phyloP scores from a whole-genome alignment of 2,329 filamentous ascomycete species.

The Phialocephala sp. region DNA sequence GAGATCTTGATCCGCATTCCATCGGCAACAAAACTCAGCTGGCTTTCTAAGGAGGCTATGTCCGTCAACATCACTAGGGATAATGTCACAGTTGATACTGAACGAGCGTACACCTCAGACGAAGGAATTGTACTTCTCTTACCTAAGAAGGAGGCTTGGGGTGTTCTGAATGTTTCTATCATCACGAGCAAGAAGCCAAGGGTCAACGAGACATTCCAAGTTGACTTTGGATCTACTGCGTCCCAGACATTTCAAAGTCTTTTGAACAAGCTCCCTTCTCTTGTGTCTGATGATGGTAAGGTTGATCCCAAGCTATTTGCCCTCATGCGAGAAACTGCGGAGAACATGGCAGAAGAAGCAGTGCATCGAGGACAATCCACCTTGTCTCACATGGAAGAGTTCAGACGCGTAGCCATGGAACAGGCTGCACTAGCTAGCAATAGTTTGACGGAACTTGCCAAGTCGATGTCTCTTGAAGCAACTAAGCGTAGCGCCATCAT shows the following conservation, averaged over 20 bases:
- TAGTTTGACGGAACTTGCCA: conserved; percentile 34
- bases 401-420: conserved; percentile 32
- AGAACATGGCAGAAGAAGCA: conserved; percentile 35
- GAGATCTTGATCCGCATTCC: conserved; percentile 62
- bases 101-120: conserved; percentile 44
- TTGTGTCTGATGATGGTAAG: conserved; percentile 32
- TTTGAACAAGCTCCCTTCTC: conserved; percentile 34
- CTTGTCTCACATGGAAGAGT: conserved; percentile 32
- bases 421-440: conserved; percentile 30
- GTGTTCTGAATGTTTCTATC: conserved; percentile 62
- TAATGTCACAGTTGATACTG: conserved; percentile 53
- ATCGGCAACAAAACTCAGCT: conserved; percentile 55
- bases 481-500: conserved; percentile 40
- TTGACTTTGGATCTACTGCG: conserved; percentile 58
- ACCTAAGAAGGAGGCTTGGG: conserved; percentile 59
- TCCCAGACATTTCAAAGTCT: conserved; percentile 37
- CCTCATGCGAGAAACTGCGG: conserved; percentile 29
- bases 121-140: conserved; percentile 50
- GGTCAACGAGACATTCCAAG: conserved; percentile 64
- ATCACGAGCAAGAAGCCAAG: conserved; percentile 63
- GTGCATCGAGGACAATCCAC: conserved; percentile 31
- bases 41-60: conserved; percentile 63
- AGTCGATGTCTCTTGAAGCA: conserved; percentile 36
- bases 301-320: conserved; percentile 29
- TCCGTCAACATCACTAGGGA: conserved; percentile 60